Percentiles rank a stretch among this genome's conserved stretches.
Conservation (phyloP, 306 rosid genomes). For the Vigna mungo region DNA sequence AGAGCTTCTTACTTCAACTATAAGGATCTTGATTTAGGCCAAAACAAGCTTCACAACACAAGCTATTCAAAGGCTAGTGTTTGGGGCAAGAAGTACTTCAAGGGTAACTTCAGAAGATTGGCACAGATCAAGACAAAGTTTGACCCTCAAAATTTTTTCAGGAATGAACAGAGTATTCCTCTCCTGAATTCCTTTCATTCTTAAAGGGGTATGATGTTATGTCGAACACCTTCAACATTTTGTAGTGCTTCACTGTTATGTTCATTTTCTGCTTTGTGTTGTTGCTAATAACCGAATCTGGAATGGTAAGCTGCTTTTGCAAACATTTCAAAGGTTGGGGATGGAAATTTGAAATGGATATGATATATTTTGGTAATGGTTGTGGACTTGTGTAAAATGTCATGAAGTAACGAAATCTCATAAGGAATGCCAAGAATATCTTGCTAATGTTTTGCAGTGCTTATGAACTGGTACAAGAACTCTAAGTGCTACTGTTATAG, state of each 20-base stretch:
- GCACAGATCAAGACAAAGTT: constrained; percentile 46
- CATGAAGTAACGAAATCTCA: too few relatives aligned
- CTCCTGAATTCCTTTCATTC: background rate
- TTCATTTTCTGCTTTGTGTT: background rate
- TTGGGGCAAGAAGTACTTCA: constrained; percentile 54
- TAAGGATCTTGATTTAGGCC: constrained; percentile 56
- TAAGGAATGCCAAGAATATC: too few relatives aligned
- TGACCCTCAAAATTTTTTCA: constrained; percentile 51
- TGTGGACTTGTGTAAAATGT: too few relatives aligned
- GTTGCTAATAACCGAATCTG: background rate
- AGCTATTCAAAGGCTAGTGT: constrained; percentile 46
- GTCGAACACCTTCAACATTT: constrained; percentile 4
- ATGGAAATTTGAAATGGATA: background rate
- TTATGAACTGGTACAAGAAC: too few relatives aligned
- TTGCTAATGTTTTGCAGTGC: too few relatives aligned
- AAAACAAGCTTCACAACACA: constrained; percentile 35
- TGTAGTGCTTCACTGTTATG: background rate
- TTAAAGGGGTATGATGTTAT: background rate
- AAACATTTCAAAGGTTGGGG: constrained; percentile 2
- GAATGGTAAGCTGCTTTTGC: background rate
- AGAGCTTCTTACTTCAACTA: constrained; percentile 47
- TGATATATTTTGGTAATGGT: background rate
- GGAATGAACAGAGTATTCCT: constrained; percentile 55
- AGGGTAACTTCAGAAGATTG: constrained; percentile 48
- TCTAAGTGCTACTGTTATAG: too few relatives aligned